Base-by-base conservation (phyloP, 768 basidiomycete genomes). In the Agrocybe praecox region DNA sequence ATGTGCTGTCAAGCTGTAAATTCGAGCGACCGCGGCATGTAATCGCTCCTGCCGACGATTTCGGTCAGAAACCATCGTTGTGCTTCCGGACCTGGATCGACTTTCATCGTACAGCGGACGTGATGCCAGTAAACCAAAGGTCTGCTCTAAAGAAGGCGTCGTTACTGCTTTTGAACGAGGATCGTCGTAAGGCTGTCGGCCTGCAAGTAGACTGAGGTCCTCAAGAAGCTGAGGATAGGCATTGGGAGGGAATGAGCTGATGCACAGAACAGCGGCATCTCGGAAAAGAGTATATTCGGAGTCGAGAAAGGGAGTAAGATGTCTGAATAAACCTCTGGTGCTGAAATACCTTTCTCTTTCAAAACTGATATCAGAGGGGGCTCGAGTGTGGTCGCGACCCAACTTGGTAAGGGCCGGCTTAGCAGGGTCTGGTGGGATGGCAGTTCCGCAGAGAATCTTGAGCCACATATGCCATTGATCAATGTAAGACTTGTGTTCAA, bases 381-480 rank as follows among this genome's bases (percentile, higher is more conserved):
- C 87, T 17, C 89, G 82, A 15, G 80, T 76, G 63, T 91, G 89
- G 49, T 90, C 89, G 33, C 88, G 80, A 23, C 81, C 84, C 53
- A 83, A 71, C 42, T 76, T 74, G 0, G 81, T 79, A 54, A 86
- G 74, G 2, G 79, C 72, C 6, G 83, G 82, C 24, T 86, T 81
- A 36, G 78, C 74, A 6, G 76, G 69, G 45, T 92, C 91, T 1
- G 85, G 81, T 4, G 87, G 77, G 2, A 82, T 74, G 4, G 91
- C 87, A 1, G 92, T 93, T n/a, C 88, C 82, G 61, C 90, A 94
- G n/a, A 96, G 79, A 19, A 89, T 79, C 59, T 90, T 90, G 51
- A 93, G 79, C 92, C 92, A 94, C 19, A 86, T 73, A 57, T 88
- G 81, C 92, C 92, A 94, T 69, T 94, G 92, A 43, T 87, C 84